A percentile compares a stretch with the other conserved stretches of the same genome.
These are phyloP conservation scores for Camelina laxa DNA, from an alignment of 345 rosid genomes.

Conservation along the genomic window DNA sequence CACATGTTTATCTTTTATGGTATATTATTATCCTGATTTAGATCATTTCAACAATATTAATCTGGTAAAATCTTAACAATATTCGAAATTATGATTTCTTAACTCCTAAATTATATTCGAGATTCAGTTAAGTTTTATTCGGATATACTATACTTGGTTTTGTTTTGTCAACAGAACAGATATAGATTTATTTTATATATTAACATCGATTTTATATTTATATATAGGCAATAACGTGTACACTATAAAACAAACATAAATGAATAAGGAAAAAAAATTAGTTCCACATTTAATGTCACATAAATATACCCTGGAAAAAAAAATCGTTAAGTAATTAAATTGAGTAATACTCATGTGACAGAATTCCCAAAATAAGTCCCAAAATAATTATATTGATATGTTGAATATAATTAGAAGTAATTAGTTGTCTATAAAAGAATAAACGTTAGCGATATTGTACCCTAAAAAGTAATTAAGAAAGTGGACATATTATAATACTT, in stretches of 20 bases:
- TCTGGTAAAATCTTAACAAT: conserved; percentile 15
- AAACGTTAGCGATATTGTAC: not conserved
- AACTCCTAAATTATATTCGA: not conserved
- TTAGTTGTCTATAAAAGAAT: too few relatives aligned
- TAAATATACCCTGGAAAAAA: not conserved
- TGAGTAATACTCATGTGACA: not conserved
- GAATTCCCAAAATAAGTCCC: not conserved
- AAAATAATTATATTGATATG: too few relatives aligned
- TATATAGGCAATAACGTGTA: not conserved
- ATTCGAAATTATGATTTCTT: not conserved
- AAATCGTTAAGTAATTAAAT: not conserved
- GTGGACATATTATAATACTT: not conserved
- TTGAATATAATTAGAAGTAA: not conserved
- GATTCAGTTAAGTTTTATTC: conserved; percentile 3
- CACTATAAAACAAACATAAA: conserved; percentile 11
- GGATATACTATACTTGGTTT: conserved; percentile 8
- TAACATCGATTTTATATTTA: not conserved
- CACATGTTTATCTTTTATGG: not conserved
- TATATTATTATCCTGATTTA: conserved; percentile 4
- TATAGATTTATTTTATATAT: not conserved
- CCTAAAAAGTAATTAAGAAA: too few relatives aligned
- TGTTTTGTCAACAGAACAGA: not conserved
- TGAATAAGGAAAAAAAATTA: not conserved
- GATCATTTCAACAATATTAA: too few relatives aligned
- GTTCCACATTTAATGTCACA: not conserved